Evolutionary conservation across 129 eudicot genomes (phyloP), one percentile per base, ranked within the genome.

Genomic region (Artemisia argyi): DNA sequence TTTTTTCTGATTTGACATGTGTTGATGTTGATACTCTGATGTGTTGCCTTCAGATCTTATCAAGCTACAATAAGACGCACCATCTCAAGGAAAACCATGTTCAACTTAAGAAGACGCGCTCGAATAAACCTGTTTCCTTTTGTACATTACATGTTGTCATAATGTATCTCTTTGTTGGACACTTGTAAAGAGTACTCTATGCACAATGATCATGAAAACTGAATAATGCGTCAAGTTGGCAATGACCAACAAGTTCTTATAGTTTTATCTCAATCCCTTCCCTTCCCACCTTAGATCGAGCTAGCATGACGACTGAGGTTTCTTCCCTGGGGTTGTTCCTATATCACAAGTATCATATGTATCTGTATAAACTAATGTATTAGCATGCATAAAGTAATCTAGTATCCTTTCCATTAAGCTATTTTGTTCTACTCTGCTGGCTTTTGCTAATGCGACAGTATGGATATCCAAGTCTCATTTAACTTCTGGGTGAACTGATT

Each of bases 61-160:
- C 55, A 71, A 39, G 75, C 13, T 19, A 19, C 44, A 6, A 3
- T 57, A 71, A 39, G 55, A 57, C 12, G 20, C 0, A 2, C 13
- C 44, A 7, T 56, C 20, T 71, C 11, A 56, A 18, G 54, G 65
- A 57, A 70, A 56, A 14, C 44, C 55, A 69, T 19, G n/a, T 44
- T 71, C 13, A 10, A 19, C 70, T 65, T 66, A 66, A 66, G 56
- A 66, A 20, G 57, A 48, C 24, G 14, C 20, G 20, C 76, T 44
- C 26, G 14, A 57, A 39, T 19, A 58, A n/a, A 47, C 9, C n/a
- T 68, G 48, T 68, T 54, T 68, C 47, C 72, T 13, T 66, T 5
- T 49, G 72, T 12, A 50, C 26, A 22, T 12, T 68, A 16, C 14
- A 22, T 17, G 64, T 32, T 19, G 26, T 20, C 26, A 28, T 58